These are phyloP conservation scores for Limnomonas spitsbergensis DNA, from an alignment of 139 green algal genomes.

Conservation along the genomic window DNA sequence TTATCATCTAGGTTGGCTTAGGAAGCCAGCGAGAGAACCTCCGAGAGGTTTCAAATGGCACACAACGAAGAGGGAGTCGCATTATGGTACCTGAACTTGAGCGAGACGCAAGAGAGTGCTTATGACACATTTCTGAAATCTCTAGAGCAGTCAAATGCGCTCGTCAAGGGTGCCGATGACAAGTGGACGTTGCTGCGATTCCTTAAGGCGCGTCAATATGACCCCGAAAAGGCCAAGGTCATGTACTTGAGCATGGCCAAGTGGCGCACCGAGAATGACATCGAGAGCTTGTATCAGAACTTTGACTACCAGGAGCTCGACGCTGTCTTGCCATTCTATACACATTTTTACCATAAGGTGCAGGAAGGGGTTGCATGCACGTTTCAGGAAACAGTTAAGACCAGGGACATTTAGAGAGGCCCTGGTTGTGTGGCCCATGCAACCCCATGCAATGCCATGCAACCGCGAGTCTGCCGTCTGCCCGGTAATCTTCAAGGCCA, in stretches of 20 bases:
- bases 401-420: too few species aligned
- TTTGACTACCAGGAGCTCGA: slow-evolving; percentile 23
- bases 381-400: too few species aligned
- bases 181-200: slow-evolving; percentile 32
- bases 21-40: too few species aligned
- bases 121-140: slow-evolving; percentile 19
- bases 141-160: neutral
- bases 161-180: slow-evolving; percentile 27
- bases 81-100: slow-evolving; percentile 40
- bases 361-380: too few species aligned
- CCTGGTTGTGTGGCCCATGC: too few species aligned
- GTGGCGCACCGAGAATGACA: slow-evolving; percentile 31
- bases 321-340: slow-evolving; percentile 1
- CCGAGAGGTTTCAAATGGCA: too few species aligned
- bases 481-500: too few species aligned
- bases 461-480: too few species aligned
- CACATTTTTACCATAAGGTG: slow-evolving; percentile 32
- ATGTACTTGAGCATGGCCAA: slow-evolving; percentile 38
- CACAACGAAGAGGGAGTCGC: slow-evolving; percentile 18
- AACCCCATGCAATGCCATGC: too few species aligned
- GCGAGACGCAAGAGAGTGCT: slow-evolving; percentile 10
- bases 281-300: slow-evolving; percentile 22
- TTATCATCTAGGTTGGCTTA: too few species aligned
- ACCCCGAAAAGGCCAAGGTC: slow-evolving; percentile 7
- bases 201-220: slow-evolving; percentile 35